These are phyloP conservation scores for Sarocladium oryzae DNA, from an alignment of 2,329 filamentous ascomycete genomes.

Conservation along the genomic window DNA sequence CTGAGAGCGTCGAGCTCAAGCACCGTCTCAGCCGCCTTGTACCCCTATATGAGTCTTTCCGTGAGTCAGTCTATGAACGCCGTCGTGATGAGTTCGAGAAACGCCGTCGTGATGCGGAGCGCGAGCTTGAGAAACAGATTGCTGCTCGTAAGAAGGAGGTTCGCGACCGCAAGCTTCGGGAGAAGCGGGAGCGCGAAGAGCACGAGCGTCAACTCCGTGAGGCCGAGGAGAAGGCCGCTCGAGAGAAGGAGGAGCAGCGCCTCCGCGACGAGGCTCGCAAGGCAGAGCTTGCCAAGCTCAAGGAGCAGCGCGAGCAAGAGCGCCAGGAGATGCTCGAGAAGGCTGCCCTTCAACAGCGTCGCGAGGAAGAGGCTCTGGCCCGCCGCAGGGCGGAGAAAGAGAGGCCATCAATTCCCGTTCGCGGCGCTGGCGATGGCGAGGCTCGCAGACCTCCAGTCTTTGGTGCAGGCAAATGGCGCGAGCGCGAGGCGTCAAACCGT, in stretches of 20 bases:
- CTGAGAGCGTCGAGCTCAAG: constrained; percentile 87
- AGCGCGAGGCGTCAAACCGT: constrained; percentile 27
- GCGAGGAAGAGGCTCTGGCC: constrained; percentile 83
- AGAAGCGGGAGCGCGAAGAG: constrained; percentile 80
- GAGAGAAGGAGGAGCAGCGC: constrained; percentile 81
- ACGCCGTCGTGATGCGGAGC: constrained; percentile 83
- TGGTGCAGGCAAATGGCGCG: constrained; percentile 37
- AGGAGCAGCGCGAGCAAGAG: constrained; percentile 60
- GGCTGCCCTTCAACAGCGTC: constrained; percentile 65
- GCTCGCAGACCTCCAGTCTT: constrained; percentile 25
- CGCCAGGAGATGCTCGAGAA: constrained; percentile 62
- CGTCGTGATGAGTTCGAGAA: constrained; percentile 95
- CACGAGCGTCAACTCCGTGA: constrained; percentile 71
- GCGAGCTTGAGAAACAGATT: constrained; percentile 90
- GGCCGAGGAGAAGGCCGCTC: constrained; percentile 74
- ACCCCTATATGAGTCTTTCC: constrained; percentile 77
- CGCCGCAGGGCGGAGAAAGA: constrained; percentile 63
- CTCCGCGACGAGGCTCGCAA: constrained; percentile 74
- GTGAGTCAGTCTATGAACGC: constrained; percentile 73
- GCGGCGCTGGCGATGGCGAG: constrained; percentile 27
- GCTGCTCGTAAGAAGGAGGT: constrained; percentile 80
- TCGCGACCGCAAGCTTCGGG: constrained; percentile 72
- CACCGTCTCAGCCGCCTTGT: constrained; percentile 83
- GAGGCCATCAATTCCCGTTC: constrained; percentile 19
- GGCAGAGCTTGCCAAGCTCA: constrained; percentile 59